Evolutionary conservation across 345 rosid species (phyloP), one percentile per base, ranked within the genome.

Genomic region (Microthlaspi erraticum): DNA sequence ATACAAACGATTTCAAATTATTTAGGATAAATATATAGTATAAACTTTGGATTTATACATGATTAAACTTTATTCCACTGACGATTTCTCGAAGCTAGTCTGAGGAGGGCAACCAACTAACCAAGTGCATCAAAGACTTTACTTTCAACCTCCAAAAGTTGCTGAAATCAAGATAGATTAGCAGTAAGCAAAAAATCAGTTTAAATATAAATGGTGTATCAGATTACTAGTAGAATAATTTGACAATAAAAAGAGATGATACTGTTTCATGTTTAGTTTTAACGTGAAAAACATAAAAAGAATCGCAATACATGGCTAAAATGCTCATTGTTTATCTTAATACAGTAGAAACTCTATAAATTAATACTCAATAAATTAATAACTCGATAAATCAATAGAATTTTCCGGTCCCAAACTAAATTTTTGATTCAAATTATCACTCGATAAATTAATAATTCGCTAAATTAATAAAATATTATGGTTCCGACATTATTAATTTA

Each of bases 81-180:
- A 23, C 9, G 50, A 29, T 29, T 6, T 29, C 32, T 65, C 58
- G n/a, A 50, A 1, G 19, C 8, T 13, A 65, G 14, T 13, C 46
- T 64, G 1, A 23, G 34, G 14, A n/a, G 17, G 11, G 32, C 9
- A 36, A 18, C 12, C 12, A 19, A 44, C 7, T 7, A 36, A 18
- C 12, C 12, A 19, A 44, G 12, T 7, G 20, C 32, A 33, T 51
- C 37, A n/a, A 9, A 11, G 14, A 1, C 1, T 4, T 38, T 14
- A 38, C 2, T 32, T 18, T 9, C 17, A 43, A 5, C 42, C 46
- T 31, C 29, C 53, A 73, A 65, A 10, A 2, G 5, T 65, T 10
- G 33, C 77, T 73, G 52, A 46, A 65, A 56, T 19, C 14, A 69
- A 45, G 0, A 36, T 26, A 59, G 34, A 37, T 2, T 8, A 19